Percentiles rank a stretch among this genome's conserved stretches.
These are phyloP conservation scores for Cladorrhinum sp. DNA, from an alignment of 2,329 filamentous ascomycete genomes.

Conservation along the genomic window DNA sequence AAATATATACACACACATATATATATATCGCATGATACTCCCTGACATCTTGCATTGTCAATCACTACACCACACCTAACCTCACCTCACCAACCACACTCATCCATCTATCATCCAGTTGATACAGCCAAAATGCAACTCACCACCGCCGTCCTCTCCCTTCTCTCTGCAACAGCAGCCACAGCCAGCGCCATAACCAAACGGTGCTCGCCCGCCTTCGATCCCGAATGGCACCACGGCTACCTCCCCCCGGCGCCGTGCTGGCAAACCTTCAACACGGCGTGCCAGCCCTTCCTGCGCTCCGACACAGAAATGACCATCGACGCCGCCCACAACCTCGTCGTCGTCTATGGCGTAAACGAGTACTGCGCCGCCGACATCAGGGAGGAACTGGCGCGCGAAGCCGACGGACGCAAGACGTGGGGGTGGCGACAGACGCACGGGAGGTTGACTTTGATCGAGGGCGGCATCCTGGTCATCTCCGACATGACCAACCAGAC, in stretches of 20 bases:
- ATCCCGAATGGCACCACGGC: conserved; percentile 24
- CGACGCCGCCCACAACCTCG: conserved; percentile 21
- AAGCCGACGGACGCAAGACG: conserved; percentile 25
- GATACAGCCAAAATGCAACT: neutral
- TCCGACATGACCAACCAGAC: conserved; percentile 24
- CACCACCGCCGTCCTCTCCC: neutral
- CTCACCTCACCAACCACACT: neutral
- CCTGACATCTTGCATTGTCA: no score
- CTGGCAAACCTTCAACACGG: conserved; percentile 28
- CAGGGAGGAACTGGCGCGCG: conserved; percentile 26
- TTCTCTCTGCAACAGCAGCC: neutral
- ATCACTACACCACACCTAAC: no score
- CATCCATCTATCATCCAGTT: neutral
- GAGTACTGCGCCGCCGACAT: conserved; percentile 25
- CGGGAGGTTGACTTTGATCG: conserved; percentile 23
- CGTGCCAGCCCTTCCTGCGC: conserved; percentile 23
- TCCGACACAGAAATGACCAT: conserved; percentile 22
- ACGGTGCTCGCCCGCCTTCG: conserved; percentile 26
- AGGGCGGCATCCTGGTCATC: conserved; percentile 25
- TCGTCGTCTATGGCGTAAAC: conserved; percentile 25
- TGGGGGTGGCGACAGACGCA: conserved; percentile 26
- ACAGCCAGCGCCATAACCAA: conserved; percentile 11
- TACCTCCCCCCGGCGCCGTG: conserved; percentile 29
- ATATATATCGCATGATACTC: no score
- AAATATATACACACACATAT: no score